phyloP scores from a whole-genome alignment of 169 alveolate genomes.

The Miamiensis avidus region DNA sequence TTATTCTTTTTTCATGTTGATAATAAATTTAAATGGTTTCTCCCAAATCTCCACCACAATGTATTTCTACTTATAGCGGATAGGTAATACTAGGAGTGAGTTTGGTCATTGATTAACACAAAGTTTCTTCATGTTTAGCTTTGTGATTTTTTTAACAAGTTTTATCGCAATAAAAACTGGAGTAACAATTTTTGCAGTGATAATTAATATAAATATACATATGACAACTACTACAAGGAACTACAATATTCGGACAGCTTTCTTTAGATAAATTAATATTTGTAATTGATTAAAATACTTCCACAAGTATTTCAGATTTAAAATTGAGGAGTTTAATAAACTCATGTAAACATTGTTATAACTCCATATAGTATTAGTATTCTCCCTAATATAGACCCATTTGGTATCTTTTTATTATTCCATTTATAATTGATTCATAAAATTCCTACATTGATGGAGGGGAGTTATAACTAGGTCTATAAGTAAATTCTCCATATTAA shows the following conservation, averaged over 20 bases:
- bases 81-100: constrained; percentile 41
- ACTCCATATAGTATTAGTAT: constrained; percentile 37
- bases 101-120: constrained; percentile 26
- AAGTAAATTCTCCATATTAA: constrained; percentile 52
- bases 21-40: constrained; percentile 39
- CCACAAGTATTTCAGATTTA: constrained; percentile 48
- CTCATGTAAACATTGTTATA: constrained; percentile 46
- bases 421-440: constrained; percentile 50
- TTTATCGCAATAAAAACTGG: constrained; percentile 53
- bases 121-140: constrained; percentile 33
- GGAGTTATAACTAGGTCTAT: constrained; percentile 29
- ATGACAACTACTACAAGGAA: constrained; percentile 48
- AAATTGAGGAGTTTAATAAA: constrained; percentile 40
- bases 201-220: constrained; percentile 43
- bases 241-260: constrained; percentile 44
- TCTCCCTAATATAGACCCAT: constrained; percentile 50
- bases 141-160: constrained; percentile 44
- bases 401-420: constrained; percentile 41
- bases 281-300: constrained; percentile 44
- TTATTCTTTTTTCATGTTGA: constrained; percentile 35
- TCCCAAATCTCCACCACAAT: constrained; percentile 51
- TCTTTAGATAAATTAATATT: constrained; percentile 46
- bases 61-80: constrained; percentile 47
- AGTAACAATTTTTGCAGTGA: constrained; percentile 37
- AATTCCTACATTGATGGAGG: constrained; percentile 55